Evolutionary conservation across 352 stramenopile genomes (phyloP).

Genomic region (Thalassiosira livingstoniorum): DNA sequence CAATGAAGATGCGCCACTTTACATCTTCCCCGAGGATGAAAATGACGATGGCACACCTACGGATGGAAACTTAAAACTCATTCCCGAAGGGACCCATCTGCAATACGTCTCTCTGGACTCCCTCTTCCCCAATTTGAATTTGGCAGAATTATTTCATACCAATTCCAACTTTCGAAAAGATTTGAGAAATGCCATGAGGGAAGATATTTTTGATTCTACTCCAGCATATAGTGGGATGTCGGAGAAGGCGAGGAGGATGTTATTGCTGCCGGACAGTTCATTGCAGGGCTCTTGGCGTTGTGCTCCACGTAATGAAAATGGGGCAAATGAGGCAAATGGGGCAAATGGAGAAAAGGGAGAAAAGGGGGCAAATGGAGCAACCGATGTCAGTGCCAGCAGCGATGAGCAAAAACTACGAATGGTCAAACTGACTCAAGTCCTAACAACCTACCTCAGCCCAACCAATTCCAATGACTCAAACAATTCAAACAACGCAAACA

Average conservation of each 20-base stretch:
- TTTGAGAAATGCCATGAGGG: constrained; percentile 64
- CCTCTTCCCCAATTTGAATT: constrained; percentile 58
- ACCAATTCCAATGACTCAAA: too few species aligned
- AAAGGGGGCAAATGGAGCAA: neutral
- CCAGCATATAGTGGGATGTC: constrained; percentile 66
- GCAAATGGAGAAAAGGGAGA: neutral
- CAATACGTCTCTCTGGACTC: constrained; percentile 64
- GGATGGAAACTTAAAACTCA: too few species aligned
- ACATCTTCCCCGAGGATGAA: constrained; percentile 44
- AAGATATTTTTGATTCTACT: constrained; percentile 79
- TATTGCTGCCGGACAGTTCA: constrained; percentile 74
- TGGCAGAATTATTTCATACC: constrained; percentile 63
- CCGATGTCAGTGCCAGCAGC: neutral
- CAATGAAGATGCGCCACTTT: constrained; percentile 60
- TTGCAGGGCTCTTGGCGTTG: constrained; percentile 75
- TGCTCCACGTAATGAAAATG: neutral
- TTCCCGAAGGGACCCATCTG: constrained; percentile 42
- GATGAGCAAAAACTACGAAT: constrained; percentile 29
- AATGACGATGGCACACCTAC: constrained; percentile 13
- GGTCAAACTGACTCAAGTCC: constrained; percentile 43
- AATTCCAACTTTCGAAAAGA: constrained; percentile 61
- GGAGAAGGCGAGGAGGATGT: constrained; percentile 66
- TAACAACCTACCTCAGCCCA: constrained; percentile 48
- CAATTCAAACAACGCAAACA: too few species aligned
- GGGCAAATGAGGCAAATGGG: neutral